phyloP scores from a whole-genome alignment of 495 filamentous ascomycete genomes.

The Annulohypoxylon stygium region DNA sequence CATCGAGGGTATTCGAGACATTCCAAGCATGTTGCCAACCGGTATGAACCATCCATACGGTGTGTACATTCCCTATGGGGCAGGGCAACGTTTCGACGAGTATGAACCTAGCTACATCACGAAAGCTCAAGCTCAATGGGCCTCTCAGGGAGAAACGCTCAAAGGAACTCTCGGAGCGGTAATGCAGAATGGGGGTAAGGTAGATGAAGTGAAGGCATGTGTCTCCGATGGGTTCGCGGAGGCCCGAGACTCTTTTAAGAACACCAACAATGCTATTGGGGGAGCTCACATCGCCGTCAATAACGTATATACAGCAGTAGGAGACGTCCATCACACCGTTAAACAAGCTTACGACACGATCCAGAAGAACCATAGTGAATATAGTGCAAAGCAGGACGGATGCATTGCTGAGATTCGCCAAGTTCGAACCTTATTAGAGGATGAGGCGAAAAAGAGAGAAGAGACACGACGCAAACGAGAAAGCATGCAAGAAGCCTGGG shows the following conservation, averaged over 20 bases:
- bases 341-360: slow-evolving; percentile 42
- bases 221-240: slow-evolving; percentile 36
- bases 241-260: slow-evolving; percentile 33
- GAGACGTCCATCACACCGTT: slow-evolving; percentile 38
- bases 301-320: slow-evolving; percentile 35
- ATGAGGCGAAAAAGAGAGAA: slow-evolving; percentile 45
- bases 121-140: slow-evolving; percentile 24
- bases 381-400: slow-evolving; percentile 37
- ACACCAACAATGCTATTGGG: slow-evolving; percentile 32
- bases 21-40: not conserved
- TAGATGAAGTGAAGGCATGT: slow-evolving; percentile 37
- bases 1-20: slow-evolving; percentile 9
- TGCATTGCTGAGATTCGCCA: slow-evolving; percentile 46
- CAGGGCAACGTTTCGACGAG: slow-evolving; percentile 23
- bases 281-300: slow-evolving; percentile 27
- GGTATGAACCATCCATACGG: slow-evolving; percentile 23
- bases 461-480: slow-evolving; percentile 38
- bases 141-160: slow-evolving; percentile 21
- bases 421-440: slow-evolving; percentile 43
- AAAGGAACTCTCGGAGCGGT: slow-evolving; percentile 16
- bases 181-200: slow-evolving; percentile 38
- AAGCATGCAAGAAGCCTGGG: slow-evolving; percentile 45
- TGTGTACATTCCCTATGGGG: slow-evolving; percentile 18
- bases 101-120: slow-evolving; percentile 32
- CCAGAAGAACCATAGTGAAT: slow-evolving; percentile 36